Evolutionary conservation across 352 stramenopile genomes (phyloP).

Genomic region (Pythium volutum): DNA sequence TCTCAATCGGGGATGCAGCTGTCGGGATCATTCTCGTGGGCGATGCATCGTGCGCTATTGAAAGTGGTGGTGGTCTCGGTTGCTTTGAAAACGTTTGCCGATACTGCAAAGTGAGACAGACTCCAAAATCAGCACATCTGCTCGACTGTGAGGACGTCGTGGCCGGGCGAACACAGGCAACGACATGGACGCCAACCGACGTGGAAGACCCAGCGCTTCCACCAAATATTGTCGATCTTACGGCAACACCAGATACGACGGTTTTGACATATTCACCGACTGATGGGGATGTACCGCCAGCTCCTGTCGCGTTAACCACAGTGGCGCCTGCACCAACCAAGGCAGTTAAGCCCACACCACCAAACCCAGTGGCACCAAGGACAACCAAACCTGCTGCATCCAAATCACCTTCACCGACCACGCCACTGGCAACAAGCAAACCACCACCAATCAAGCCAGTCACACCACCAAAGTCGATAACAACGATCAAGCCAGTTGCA

Average conservation of each 20-base stretch:
- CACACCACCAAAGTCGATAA: neutral
- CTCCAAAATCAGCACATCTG: neutral
- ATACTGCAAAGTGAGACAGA: conserved; percentile 9
- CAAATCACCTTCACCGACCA: neutral
- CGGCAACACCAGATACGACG: neutral
- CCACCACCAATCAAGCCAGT: neutral
- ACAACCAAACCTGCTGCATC: too few species aligned
- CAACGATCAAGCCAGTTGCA: neutral
- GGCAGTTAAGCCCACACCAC: too few species aligned
- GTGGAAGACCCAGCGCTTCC: too few species aligned
- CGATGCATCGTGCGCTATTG: conserved; percentile 16
- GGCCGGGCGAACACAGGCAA: neutral
- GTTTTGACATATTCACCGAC: too few species aligned
- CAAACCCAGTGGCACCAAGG: too few species aligned
- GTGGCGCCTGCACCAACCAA: too few species aligned
- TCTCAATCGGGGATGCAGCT: conserved; percentile 6
- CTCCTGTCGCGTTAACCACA: neutral
- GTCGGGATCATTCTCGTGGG: conserved; percentile 21
- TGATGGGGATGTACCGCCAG: too few species aligned
- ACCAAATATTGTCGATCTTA: too few species aligned
- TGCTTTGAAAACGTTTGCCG: conserved; percentile 19
- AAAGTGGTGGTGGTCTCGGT: conserved; percentile 16
- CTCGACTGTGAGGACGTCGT: neutral
- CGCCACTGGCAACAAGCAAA: neutral
- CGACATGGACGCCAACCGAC: neutral